These are phyloP conservation scores for Umbellularia californica DNA, from an alignment of 164 flowering plant genomes.

Conservation along the genomic window DNA sequence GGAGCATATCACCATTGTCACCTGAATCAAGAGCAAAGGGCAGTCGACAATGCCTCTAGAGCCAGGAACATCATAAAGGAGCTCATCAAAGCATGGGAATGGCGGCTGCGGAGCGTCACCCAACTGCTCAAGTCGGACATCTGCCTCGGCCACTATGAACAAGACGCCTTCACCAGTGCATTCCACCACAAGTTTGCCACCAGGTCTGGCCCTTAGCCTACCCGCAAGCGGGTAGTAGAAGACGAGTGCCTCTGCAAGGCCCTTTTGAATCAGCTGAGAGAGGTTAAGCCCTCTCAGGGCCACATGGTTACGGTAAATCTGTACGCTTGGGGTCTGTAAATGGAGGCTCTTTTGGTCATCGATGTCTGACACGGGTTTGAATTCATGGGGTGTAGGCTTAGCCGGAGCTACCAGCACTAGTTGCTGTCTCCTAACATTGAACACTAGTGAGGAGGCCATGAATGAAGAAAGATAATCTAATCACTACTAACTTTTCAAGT, in stretches of 20 bases:
- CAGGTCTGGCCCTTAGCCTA: slow-evolving; percentile 21
- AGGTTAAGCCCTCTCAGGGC: slow-evolving; percentile 23
- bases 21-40: slow-evolving; percentile 26
- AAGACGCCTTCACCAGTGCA: slow-evolving; percentile 28
- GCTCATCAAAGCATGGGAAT: slow-evolving; percentile 37
- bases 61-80: slow-evolving; percentile 41
- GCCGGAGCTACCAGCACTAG: slow-evolving; percentile 20
- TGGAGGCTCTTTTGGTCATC: slow-evolving; percentile 35
- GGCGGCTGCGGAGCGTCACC: slow-evolving; percentile 41
- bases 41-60: slow-evolving; percentile 21
- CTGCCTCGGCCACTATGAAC: slow-evolving; percentile 26
- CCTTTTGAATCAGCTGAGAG: slow-evolving; percentile 20
- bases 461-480: neutral
- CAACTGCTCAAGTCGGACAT: slow-evolving; percentile 23
- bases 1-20: neutral
- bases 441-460: slow-evolving; percentile 6
- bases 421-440: neutral
- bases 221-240: slow-evolving; percentile 35
- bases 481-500: too few relatives aligned
- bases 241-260: slow-evolving; percentile 25
- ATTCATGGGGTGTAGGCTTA: slow-evolving; percentile 25
- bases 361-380: slow-evolving; percentile 30
- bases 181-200: slow-evolving; percentile 21
- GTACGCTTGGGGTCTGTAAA: slow-evolving; percentile 19
- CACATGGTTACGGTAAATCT: slow-evolving; percentile 12